Conservation (phyloP, 768 basidiomycete species). For the Rhodosporidiobolus odoratus region DNA sequence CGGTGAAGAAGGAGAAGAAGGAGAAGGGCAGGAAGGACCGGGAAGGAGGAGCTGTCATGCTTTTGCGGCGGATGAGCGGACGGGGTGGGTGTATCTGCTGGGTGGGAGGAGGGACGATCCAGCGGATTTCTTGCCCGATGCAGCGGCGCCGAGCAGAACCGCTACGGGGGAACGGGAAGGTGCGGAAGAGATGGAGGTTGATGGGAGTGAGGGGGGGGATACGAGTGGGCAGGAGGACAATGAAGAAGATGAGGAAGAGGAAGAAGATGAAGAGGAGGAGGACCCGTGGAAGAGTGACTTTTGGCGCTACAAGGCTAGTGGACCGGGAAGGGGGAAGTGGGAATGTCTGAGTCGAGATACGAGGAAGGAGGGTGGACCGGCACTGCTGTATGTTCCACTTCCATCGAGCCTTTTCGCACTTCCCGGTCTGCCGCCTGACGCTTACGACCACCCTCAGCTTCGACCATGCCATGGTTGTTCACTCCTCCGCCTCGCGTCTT, state of each 20-base stretch:
- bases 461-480: constrained; percentile 32
- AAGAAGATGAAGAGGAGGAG: not conserved
- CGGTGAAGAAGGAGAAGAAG: not conserved
- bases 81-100: constrained; percentile 37
- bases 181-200: not conserved
- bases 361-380: constrained; percentile 30
- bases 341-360: constrained; percentile 32
- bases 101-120: constrained; percentile 26
- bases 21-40: not conserved
- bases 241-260: not conserved
- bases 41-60: constrained; percentile 31
- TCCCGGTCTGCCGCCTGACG: not conserved
- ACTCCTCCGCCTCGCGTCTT: constrained; percentile 5
- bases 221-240: not conserved
- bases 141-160: not conserved
- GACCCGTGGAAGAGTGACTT: constrained; percentile 18
- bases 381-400: constrained; percentile 15
- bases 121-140: not conserved
- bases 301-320: constrained; percentile 33
- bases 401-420: not conserved
- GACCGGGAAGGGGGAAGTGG: constrained; percentile 27
- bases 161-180: not conserved
- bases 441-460: constrained; percentile 4
- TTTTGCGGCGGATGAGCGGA: constrained; percentile 26
- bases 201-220: not conserved